Percentiles rank a stretch among this genome's conserved stretches.
phyloP scores from a whole-genome alignment of 2,329 filamentous ascomycete genomes.

The Talaromyces sp. region DNA sequence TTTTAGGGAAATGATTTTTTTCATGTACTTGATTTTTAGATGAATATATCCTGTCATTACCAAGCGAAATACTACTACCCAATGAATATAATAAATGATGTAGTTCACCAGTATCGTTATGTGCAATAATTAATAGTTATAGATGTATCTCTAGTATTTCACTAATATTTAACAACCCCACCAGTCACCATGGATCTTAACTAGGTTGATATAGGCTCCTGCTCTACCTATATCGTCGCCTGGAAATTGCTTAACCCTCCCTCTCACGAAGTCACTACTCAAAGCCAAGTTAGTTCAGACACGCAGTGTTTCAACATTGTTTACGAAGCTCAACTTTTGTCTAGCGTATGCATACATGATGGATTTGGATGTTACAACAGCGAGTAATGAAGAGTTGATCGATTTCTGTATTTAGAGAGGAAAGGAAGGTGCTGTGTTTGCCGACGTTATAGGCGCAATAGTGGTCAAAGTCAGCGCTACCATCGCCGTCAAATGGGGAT shows the following conservation, averaged over 20 bases:
- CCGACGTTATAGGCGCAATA: constrained; percentile 2
- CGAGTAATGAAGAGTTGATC: neutral
- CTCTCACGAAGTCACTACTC: too few relatives aligned
- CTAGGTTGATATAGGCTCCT: too few relatives aligned
- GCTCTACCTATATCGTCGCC: too few relatives aligned
- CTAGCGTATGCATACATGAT: neutral
- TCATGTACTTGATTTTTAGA: neutral
- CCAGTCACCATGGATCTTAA: too few relatives aligned
- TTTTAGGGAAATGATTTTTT: constrained; percentile 40
- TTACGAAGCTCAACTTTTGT: too few relatives aligned
- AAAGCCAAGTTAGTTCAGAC: too few relatives aligned
- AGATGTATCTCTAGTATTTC: too few relatives aligned
- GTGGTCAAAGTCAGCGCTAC: constrained; percentile 13
- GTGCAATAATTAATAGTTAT: too few relatives aligned
- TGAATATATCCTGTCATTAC: neutral
- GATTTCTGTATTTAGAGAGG: constrained; percentile 4
- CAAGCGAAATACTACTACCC: neutral
- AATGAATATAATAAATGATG: neutral
- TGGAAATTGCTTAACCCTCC: too few relatives aligned
- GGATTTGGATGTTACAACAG: constrained; percentile 5
- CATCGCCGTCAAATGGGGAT: constrained; percentile 18
- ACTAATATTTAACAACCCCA: too few relatives aligned
- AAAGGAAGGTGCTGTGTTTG: constrained; percentile 3
- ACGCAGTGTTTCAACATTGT: too few relatives aligned
- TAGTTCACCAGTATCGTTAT: too few relatives aligned